Evolutionary conservation across 2,329 filamentous ascomycete genomes (phyloP).

Genomic region (Teratosphaeria viscida): DNA sequence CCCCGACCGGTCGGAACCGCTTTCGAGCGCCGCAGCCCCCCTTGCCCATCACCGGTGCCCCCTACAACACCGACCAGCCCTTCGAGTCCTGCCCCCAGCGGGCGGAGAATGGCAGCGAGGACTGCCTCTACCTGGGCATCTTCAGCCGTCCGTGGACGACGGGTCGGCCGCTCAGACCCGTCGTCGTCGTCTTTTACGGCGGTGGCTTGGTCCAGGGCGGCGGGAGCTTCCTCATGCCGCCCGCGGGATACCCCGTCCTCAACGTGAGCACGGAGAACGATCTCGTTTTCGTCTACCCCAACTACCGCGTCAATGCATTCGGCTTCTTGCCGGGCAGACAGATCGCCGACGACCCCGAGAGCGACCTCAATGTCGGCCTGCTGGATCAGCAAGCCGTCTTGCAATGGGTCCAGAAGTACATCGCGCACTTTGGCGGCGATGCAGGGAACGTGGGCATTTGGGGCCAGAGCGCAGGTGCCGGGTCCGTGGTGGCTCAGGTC

Average conservation of each 20-base stretch:
- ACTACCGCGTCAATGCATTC: conserved; percentile 41
- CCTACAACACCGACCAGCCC: conserved; percentile 46
- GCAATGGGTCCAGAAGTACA: conserved; percentile 29
- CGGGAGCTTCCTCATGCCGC: conserved; percentile 46
- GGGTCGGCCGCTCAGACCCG: conserved; percentile 40
- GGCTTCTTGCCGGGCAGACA: conserved; percentile 30
- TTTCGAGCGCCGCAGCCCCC: conserved; percentile 53
- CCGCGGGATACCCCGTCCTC: conserved; percentile 47
- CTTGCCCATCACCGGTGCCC: conserved; percentile 34
- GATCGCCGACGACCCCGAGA: conserved; percentile 18
- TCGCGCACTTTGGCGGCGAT: conserved; percentile 26
- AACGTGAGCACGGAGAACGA: conserved; percentile 44
- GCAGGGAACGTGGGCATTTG: conserved; percentile 26
- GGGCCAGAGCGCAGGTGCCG: conserved; percentile 25
- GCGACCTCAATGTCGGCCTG: conserved; percentile 24
- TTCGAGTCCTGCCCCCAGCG: conserved; percentile 13
- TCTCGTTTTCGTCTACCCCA: conserved; percentile 40
- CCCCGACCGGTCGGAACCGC: conserved; percentile 47
- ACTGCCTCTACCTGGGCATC: conserved; percentile 36
- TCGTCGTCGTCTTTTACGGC: conserved; percentile 51
- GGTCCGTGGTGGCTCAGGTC: conserved; percentile 43
- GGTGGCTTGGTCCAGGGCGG: conserved; percentile 51
- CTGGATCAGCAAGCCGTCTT: conserved; percentile 27
- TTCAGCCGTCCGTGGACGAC: conserved; percentile 48
- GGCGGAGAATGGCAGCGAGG: conserved; percentile 29